Evolutionary conservation across 2,329 filamentous ascomycete genomes (phyloP), one percentile per base, ranked within the genome.

Genomic region (Trematosphaeria pertusa): DNA sequence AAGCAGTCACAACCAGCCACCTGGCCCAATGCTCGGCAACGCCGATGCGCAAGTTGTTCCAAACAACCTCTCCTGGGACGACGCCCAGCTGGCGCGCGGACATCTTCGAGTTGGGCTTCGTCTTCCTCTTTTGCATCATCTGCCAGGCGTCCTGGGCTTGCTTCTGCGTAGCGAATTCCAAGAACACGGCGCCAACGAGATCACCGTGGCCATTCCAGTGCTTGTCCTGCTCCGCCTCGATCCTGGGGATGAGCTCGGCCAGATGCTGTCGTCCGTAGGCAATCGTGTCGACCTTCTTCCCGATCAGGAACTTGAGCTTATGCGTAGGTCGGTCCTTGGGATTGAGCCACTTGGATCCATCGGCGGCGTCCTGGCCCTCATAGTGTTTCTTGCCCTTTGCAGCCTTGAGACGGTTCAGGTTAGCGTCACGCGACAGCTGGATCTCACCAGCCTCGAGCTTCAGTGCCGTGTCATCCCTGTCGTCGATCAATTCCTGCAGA

Each of bases 81-180:
- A 78, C 68, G 46, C 73, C 75, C 18, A 78, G 67, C 22, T 73
- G 71, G 5, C 73, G 73, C 37, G 75, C 72, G 22, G 67, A 46
- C 26, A 76, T 57, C 42, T 67, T 68, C 17, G 52, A 58, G 48
- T 69, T 66, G 19, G 67, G 68, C 50, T 62, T 68, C 18, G 58
- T 66, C 58, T 70, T 70, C 32, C 58, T 48, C 30, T 51, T 49
- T 58, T 74, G 48, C 65, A 70, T 70, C 62, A 88, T 84, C 71
- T 97, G 91, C 72, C 84, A 91, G 14, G 93, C 93, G 40, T 85
- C 81, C 71, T 97, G 91, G 6, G 94, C 94, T 48, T 88, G 87
- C 46, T 86, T 83, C 71, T 97, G 92, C 4, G 81, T 85, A 48
- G 84, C 80, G 63, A 97, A 99, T 66, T 96, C 89, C 49, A 97